A percentile compares a stretch with the other conserved stretches of the same genome.
Conservation (phyloP, 2,329 filamentous ascomycete species). For the Epichloe scottii region DNA sequence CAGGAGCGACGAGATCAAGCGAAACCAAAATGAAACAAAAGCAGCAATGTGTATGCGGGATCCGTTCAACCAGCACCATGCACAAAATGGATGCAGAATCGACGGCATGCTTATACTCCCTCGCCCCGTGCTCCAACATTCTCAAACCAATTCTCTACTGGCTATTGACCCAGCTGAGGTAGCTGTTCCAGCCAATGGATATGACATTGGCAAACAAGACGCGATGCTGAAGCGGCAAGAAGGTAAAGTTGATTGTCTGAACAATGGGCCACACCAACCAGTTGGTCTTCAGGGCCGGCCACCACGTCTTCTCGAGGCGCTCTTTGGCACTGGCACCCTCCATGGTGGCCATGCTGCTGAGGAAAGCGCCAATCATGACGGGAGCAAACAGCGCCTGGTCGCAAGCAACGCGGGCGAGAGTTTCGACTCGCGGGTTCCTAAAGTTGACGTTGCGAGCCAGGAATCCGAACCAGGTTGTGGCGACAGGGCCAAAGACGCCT, state of each 20-base stretch:
- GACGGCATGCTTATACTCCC: slow-evolving; percentile 1
- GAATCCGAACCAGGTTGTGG: slow-evolving; percentile 76
- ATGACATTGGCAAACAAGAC: slow-evolving; percentile 80
- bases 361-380: slow-evolving; percentile 69
- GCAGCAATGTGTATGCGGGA: neutral
- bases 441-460: slow-evolving; percentile 59
- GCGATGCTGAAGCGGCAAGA: slow-evolving; percentile 71
- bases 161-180: slow-evolving; percentile 49
- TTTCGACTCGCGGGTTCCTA: slow-evolving; percentile 53
- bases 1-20: neutral
- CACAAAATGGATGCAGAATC: neutral
- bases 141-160: slow-evolving; percentile 13
- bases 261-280: slow-evolving; percentile 81
- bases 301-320: slow-evolving; percentile 62
- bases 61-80: neutral
- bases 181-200: slow-evolving; percentile 54
- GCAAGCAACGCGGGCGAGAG: slow-evolving; percentile 61
- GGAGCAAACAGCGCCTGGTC: slow-evolving; percentile 81
- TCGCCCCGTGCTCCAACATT: slow-evolving; percentile 1
- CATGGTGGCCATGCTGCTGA: slow-evolving; percentile 72
- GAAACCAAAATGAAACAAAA: slow-evolving; percentile 1
- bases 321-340: slow-evolving; percentile 51
- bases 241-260: slow-evolving; percentile 76
- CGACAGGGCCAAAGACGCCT: slow-evolving; percentile 78
- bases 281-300: slow-evolving; percentile 64